These are phyloP conservation scores for Ustilaginoidea virens DNA, from an alignment of 2,329 filamentous ascomycete genomes.

Conservation along the genomic window DNA sequence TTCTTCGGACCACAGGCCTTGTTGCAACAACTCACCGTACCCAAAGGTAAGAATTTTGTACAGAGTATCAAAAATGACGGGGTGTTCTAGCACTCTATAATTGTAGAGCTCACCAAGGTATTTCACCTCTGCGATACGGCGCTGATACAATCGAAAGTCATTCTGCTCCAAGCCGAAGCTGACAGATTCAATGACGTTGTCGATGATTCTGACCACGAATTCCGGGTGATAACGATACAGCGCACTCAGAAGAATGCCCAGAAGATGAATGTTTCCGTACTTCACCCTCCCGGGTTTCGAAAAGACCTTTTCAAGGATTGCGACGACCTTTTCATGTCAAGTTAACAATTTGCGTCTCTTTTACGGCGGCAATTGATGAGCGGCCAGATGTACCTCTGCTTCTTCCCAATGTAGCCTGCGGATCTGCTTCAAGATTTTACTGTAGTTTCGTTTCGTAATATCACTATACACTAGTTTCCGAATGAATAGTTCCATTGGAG, in stretches of 20 bases:
- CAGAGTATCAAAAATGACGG: conserved; percentile 85
- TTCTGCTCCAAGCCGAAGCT: conserved; percentile 82
- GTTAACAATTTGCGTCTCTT: conserved; percentile 1
- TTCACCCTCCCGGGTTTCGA: conserved; percentile 95
- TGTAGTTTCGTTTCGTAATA: conserved; percentile 85
- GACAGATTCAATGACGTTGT: conserved; percentile 80
- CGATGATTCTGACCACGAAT: conserved; percentile 83
- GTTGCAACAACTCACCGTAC: conserved; percentile 49
- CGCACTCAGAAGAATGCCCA: conserved; percentile 78
- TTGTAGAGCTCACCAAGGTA: conserved; percentile 95
- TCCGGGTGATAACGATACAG: conserved; percentile 83
- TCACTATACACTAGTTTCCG: conserved; percentile 87
- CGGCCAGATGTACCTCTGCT: conserved; percentile 43
- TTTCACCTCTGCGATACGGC: conserved; percentile 87
- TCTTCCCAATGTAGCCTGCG: conserved; percentile 97
- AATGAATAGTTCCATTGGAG: conserved; percentile 82
- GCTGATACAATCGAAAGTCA: conserved; percentile 94
- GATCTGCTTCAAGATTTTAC: conserved; percentile 86
- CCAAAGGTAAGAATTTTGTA: conserved; percentile 93
- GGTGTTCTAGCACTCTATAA: conserved; percentile 91
- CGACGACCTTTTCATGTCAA: conserved; percentile 38
- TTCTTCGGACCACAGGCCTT: too few species aligned
- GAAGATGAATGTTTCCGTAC: conserved; percentile 87
- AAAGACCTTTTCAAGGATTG: conserved; percentile 76
- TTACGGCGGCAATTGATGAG: neutral